Conservation (phyloP, 2,329 filamentous ascomycete genomes). For the Dryadomyces sulphureus region DNA sequence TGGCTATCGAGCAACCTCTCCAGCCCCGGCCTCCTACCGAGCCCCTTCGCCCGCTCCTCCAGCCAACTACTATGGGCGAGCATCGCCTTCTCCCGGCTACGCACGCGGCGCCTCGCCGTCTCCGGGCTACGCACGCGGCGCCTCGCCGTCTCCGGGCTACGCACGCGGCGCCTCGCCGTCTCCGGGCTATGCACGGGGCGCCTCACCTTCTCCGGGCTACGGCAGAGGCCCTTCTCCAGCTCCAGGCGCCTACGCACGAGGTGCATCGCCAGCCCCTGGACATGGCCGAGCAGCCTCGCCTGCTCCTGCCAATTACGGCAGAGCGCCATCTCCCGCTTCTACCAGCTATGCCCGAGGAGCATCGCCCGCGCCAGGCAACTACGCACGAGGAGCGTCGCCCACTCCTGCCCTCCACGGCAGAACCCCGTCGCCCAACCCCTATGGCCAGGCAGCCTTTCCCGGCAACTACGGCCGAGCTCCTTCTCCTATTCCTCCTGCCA, state of each 20-base stretch:
- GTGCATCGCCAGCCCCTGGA: no score
- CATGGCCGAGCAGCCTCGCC: no score
- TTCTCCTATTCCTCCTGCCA: background rate
- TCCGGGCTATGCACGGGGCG: no score
- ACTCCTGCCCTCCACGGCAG: background rate
- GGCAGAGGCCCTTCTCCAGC: background rate
- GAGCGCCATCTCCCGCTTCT: background rate
- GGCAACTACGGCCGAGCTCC: background rate
- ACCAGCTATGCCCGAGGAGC: background rate
- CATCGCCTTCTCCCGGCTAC: no score
- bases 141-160: no score
- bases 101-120: no score
- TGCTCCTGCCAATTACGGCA: background rate
- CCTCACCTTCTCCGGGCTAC: no score
- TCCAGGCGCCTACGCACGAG: background rate
- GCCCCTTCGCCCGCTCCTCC: background rate
- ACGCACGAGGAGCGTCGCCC: background rate
- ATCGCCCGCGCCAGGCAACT: background rate
- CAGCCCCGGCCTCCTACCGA: background rate
- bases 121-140: no score
- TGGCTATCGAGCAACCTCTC: background rate
- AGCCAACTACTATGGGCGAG: background rate
- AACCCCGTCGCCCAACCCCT: background rate
- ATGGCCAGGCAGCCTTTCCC: no score
- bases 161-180: no score